A percentile compares a stretch with the other conserved stretches of the same genome.
phyloP scores from a whole-genome alignment of 176 grass and related monocot species.

The Zea luxurians region DNA sequence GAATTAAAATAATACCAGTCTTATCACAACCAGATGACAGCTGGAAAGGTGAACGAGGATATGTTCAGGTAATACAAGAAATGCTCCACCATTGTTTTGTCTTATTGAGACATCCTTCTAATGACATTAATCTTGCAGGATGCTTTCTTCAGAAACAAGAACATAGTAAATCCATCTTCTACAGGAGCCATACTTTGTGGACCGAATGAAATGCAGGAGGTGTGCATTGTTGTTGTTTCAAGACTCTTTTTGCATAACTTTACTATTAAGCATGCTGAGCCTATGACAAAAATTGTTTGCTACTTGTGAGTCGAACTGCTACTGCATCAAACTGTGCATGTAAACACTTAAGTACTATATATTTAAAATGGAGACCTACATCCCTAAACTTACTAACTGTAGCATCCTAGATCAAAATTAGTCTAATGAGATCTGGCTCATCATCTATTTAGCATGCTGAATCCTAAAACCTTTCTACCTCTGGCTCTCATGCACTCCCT shows the following conservation, averaged over 20 bases:
- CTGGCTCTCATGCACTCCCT: not conserved
- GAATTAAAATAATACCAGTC: slow-evolving; percentile 70
- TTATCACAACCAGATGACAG: slow-evolving; percentile 69
- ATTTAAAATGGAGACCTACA: not conserved
- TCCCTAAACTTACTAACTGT: not conserved
- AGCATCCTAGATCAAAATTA: not conserved
- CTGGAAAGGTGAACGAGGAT: slow-evolving; percentile 73
- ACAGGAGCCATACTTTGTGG: slow-evolving; percentile 80
- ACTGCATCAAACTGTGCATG: not conserved
- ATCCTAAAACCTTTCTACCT: not conserved
- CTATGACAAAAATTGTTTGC: not conserved
- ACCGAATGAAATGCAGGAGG: slow-evolving; percentile 71
- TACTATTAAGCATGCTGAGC: not conserved
- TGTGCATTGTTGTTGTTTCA: slow-evolving; percentile 18
- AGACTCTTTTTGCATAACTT: slow-evolving; percentile 10
- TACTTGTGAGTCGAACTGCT: not conserved
- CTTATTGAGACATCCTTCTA: slow-evolving; percentile 26
- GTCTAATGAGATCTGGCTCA: not conserved
- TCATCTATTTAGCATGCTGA: not conserved
- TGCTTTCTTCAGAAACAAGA: slow-evolving; percentile 66
- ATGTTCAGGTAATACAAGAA: slow-evolving; percentile 55
- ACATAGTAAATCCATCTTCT: slow-evolving; percentile 53
- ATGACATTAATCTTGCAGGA: slow-evolving; percentile 45
- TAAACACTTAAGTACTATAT: not conserved
- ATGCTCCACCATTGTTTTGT: slow-evolving; percentile 9